Base-by-base conservation (phyloP, 2,329 filamentous ascomycete genomes). In the Harringtonia aguacate region DNA sequence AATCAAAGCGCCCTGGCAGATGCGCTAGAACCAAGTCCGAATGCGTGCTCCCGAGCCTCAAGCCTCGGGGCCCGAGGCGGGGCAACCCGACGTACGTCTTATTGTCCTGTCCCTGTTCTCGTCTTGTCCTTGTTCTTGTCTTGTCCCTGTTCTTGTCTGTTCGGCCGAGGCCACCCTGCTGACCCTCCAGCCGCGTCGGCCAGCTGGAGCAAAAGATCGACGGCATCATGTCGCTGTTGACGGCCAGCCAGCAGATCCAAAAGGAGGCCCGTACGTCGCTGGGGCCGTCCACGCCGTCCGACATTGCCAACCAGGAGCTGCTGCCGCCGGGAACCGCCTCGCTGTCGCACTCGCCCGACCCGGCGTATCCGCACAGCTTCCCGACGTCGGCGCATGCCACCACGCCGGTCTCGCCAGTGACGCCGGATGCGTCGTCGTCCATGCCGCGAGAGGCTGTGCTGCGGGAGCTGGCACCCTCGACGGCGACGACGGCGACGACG, bases 151-250 rank as follows among this genome's bases (percentile, higher is more conserved):
- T 21, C 28, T 13, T 38, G 17, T 22, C 34, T 39, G 13, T 17
- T 20, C 13, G 10, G 12, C 17, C 33, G 7, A 18, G 9, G 4
- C 5, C 30, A 18, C 21, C 13, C 18, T 15, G 18, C n/a, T n/a
- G 9, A 42, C 33, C 4, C 4, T 4, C 5, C 18, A 65, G 61
- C 4, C 58, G 61, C 6, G 62, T 66, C 3, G 60, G 58, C 7
- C 61, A 63, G 43, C 35, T 65, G 3, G 63, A 66, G 42, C 56
- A 61, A 41, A 65, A 64, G 45, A 58, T 65, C 28, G 62, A 66
- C 17, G 60, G 61, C 38, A 58, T 66, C 39, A 60, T 65, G 43
- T 62, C 59, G 14, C 55, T 65, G 9, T 53, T 65, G 15, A 58
- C 59, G 2, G 56, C 56, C 10, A 59, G 52, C 39, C 56, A 62